phyloP scores from a whole-genome alignment of 495 filamentous ascomycete species.

The Emericellopsis terricola region DNA sequence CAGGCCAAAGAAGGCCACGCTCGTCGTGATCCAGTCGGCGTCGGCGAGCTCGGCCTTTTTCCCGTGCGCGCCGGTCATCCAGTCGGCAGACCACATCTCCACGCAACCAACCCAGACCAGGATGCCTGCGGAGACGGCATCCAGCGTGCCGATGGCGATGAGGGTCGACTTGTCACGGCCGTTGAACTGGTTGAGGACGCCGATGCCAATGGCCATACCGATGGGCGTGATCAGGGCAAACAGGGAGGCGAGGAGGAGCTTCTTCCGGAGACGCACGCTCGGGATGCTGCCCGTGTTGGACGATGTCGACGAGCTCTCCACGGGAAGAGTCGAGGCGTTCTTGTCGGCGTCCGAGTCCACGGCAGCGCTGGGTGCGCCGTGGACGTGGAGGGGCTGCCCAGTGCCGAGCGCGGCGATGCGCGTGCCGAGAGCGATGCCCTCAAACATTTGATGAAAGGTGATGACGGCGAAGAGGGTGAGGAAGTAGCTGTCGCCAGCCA shows the following conservation, averaged over 20 bases:
- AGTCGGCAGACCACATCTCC: constrained; percentile 41
- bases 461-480: constrained; percentile 38
- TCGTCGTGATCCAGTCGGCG: constrained; percentile 9
- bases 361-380: neutral
- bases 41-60: constrained; percentile 9
- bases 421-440: constrained; percentile 59
- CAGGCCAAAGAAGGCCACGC: constrained; percentile 13
- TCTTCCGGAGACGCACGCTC: constrained; percentile 8
- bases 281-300: constrained; percentile 3
- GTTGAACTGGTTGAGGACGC: constrained; percentile 33
- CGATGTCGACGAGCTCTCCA: constrained; percentile 6
- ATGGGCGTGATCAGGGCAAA: constrained; percentile 38
- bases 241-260: constrained; percentile 25
- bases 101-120: constrained; percentile 40
- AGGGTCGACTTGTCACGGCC: constrained; percentile 34
- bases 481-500: constrained; percentile 37
- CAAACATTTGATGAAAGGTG: constrained; percentile 56
- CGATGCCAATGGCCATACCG: constrained; percentile 43
- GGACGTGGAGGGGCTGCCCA: neutral
- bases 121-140: constrained; percentile 39
- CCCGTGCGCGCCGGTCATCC: constrained; percentile 15
- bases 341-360: neutral
- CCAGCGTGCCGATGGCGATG: constrained; percentile 37
- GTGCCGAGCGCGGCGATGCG: constrained; percentile 42
- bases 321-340: neutral